Evolutionary conservation across 2,329 filamentous ascomycete species (phyloP), one percentile per base, ranked within the genome.

Genomic region (Aureobasidium vineae): DNA sequence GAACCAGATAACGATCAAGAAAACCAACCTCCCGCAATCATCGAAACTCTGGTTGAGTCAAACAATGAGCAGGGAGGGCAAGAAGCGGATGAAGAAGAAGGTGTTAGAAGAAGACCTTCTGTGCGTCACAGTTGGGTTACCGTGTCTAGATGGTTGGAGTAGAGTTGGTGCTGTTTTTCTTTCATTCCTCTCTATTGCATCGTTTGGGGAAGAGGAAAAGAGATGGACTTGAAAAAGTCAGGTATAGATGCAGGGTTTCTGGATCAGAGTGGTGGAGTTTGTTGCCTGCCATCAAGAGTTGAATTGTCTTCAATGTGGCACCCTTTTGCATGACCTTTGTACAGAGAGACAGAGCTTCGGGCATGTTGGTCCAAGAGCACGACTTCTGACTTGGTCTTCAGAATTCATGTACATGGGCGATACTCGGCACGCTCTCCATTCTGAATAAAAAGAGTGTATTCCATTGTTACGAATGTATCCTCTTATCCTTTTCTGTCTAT

Each of bases 71-170:
- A 19, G 15, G 10, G 8, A 52, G 49, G 38, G 50, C 28, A 54
- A 31, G 36, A 59, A 21, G 26, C 7, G 6, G 54, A 45, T 10
- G 6, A 45, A 5, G 38, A 31, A 23, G 54, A 45, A 19, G 26
- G 23, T 26, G 33, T 40, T 6, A 41, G 33, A 15, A 31, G 53
- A 15, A 59, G 54, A 59, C 38, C n/a, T 13, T 50, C 45, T 41
- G 31, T 63, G 4, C 59, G 59, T 31, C 31, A 41, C 21, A 63
- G 59, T 41, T 63, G 59, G 59, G 59, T 63, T 10, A 63, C 59
- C 3, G 59, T 63, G 21, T 50, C 59, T 16, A 63, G 45, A 63
- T 63, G 59, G 59, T 28, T 63, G 43, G 59, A 63, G n/a, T 63
- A 33, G 49, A 8, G 26, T 13, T 23, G n/a, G 15, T 47, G 43